Conservation (phyloP, 768 basidiomycete species). For the Russula abietina region DNA sequence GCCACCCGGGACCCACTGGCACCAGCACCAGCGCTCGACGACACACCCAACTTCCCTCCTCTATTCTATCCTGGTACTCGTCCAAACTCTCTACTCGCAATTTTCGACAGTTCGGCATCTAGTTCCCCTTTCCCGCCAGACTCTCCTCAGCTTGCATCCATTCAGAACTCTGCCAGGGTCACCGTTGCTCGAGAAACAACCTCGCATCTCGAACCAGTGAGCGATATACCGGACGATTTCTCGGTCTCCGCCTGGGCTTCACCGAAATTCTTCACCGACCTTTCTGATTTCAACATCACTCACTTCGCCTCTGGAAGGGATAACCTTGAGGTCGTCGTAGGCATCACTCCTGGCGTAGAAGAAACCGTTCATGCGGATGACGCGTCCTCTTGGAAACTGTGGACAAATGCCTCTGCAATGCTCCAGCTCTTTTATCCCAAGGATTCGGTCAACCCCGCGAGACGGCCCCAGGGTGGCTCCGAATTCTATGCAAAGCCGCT, state of each 20-base stretch:
- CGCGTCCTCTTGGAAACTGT: slow-evolving; percentile 24
- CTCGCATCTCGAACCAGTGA: background rate
- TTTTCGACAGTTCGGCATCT: background rate
- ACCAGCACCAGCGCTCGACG: background rate
- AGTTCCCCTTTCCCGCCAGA: background rate
- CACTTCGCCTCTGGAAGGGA: slow-evolving; percentile 18
- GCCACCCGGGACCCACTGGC: too few relatives aligned
- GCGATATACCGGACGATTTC: background rate
- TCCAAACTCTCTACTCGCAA: background rate
- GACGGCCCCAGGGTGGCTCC: slow-evolving; percentile 56
- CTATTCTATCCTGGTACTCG: slow-evolving; percentile 4
- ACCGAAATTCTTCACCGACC: slow-evolving; percentile 14
- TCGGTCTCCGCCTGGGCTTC: slow-evolving; percentile 11
- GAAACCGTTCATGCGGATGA: background rate
- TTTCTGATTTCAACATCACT: slow-evolving; percentile 18
- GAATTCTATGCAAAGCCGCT: slow-evolving; percentile 57
- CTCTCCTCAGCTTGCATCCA: background rate
- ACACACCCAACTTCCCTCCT: background rate
- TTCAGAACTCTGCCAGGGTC: background rate
- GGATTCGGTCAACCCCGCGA: slow-evolving; percentile 60
- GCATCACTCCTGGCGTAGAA: slow-evolving; percentile 6
- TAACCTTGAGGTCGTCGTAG: slow-evolving; percentile 19
- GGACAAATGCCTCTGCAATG: slow-evolving; percentile 36
- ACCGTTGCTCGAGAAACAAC: background rate
- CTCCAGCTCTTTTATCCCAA: slow-evolving; percentile 65